A percentile compares a stretch with the other conserved stretches of the same genome.
Evolutionary conservation across 1,139 yeast species (phyloP).

Genomic region (Yamadazyma oceani): DNA sequence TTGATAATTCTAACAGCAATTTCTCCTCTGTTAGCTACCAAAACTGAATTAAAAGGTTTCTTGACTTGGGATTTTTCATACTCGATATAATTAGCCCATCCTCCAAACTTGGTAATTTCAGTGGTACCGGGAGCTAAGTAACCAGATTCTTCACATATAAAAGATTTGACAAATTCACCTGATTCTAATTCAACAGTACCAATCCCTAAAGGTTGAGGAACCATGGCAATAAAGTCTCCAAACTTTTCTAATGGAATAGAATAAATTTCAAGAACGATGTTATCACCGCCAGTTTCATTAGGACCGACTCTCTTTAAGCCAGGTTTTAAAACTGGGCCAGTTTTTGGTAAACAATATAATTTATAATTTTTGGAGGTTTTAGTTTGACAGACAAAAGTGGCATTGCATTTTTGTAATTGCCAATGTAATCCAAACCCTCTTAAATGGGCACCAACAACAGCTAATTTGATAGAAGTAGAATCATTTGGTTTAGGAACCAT

Average conservation of each 20-base stretch:
- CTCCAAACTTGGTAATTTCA: slow-evolving; percentile 82
- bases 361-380: slow-evolving; percentile 72
- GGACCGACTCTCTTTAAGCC: slow-evolving; percentile 69
- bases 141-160: slow-evolving; percentile 90
- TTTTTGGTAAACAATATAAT: slow-evolving; percentile 78
- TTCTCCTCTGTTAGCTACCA: slow-evolving; percentile 97
- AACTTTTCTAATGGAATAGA: slow-evolving; percentile 73
- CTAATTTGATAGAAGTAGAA: slow-evolving; percentile 50
- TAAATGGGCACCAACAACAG: slow-evolving; percentile 96
- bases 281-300: slow-evolving; percentile 46
- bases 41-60: slow-evolving; percentile 76
- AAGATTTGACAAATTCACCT: slow-evolving; percentile 87
- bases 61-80: slow-evolving; percentile 24
- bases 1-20: slow-evolving; percentile 92
- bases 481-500: slow-evolving; percentile 37
- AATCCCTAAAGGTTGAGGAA: slow-evolving; percentile 93
- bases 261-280: slow-evolving; percentile 77
- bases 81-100: slow-evolving; percentile 76
- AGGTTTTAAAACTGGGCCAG: slow-evolving; percentile 83
- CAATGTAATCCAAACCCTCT: slow-evolving; percentile 87
- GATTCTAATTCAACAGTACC: slow-evolving; percentile 81
- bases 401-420: slow-evolving; percentile 87
- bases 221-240: slow-evolving; percentile 82
- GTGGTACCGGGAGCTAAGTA: slow-evolving; percentile 66
- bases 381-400: slow-evolving; percentile 65